Base-by-base conservation (phyloP, 2,329 filamentous ascomycete species). In the Pestalotiopsis sp. region DNA sequence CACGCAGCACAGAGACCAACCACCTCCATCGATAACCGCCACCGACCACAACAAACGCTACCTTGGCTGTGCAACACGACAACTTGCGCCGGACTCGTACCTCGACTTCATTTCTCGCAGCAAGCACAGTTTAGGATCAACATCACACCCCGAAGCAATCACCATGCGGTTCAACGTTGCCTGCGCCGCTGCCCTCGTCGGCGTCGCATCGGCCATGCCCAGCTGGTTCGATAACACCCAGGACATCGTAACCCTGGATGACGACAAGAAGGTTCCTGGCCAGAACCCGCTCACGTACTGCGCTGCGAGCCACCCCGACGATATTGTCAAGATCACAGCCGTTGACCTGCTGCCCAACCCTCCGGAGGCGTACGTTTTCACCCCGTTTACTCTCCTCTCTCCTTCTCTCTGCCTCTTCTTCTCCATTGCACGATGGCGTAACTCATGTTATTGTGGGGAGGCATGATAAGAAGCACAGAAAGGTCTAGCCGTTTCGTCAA, bases 321-420 rank as follows among this genome's bases (percentile, higher is more conserved):
- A 98, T 78, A 86, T 94, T 67, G 83, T 98, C 73, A 82, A 83
- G 57, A 94, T 99, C 75, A 84, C 94, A 71, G 88, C 87, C 60
- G 94, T 98, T 67, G 90, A 98, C 75, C 81, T 99, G 67, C 77
- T 80, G 44, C 96, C 96, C 14, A 98, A 98, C 80, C 96, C 95
- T 69, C 96, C 96, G 44, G 78, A 88, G 77, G 85, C 94, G 95
- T 98, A 89, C 76, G 92, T 87, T 63, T 63, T 55, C 26, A 40
- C 57, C 65, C 30, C 10, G 24, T 40, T 61, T 58, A 5, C 14
- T 26, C 17, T 58, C 11, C 5, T 58, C 56, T 26, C 56, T 26
- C 44, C 11, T 52, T 20, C n/a, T 35, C 56, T 2, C 56, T 26
- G 56, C 56, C 24, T 20, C 52, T 57, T 4, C 24, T 22, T 35